Evolutionary conservation across 257 asterid genomes (phyloP).

Genomic region (Fraxinus pennsylvanica): DNA sequence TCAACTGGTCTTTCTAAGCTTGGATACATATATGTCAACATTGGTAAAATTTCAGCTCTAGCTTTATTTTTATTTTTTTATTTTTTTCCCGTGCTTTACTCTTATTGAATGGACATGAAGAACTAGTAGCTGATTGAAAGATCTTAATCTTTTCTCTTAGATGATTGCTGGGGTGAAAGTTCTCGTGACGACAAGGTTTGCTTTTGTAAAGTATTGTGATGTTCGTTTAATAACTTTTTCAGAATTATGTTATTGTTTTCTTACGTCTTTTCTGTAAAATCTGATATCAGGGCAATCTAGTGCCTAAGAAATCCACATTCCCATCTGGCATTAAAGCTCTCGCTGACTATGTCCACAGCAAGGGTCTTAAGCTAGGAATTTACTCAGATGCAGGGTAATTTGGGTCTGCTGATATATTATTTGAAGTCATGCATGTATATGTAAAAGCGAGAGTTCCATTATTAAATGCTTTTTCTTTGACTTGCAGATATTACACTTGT

Average conservation of each 20-base stretch:
- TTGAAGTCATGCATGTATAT: background rate
- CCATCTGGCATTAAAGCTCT: slow-evolving; percentile 96
- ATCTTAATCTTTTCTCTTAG: slow-evolving; percentile 36
- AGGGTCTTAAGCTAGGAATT: slow-evolving; percentile 89
- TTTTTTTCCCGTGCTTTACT: too few relatives aligned
- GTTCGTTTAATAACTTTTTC: background rate
- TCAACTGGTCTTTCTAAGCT: slow-evolving; percentile 87
- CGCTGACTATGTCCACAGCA: slow-evolving; percentile 86
- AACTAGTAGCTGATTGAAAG: slow-evolving; percentile 17
- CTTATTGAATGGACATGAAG: background rate
- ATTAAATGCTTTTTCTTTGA: background rate
- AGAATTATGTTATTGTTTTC: background rate
- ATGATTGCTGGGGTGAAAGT: slow-evolving; percentile 91
- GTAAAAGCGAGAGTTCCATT: background rate
- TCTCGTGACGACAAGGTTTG: slow-evolving; percentile 60
- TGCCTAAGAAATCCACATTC: slow-evolving; percentile 69
- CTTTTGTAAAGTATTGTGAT: background rate
- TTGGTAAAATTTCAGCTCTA: slow-evolving; percentile 46
- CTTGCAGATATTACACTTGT: slow-evolving; percentile 72
- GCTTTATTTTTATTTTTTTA: background rate
- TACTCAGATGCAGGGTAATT: slow-evolving; percentile 92
- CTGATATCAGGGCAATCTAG: slow-evolving; percentile 65
- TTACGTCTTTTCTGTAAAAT: background rate
- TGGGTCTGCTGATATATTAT: background rate
- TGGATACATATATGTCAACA: slow-evolving; percentile 79